phyloP scores from a whole-genome alignment of 371 early-diverging fungal genomes.

The Rhizomucor pusillus region DNA sequence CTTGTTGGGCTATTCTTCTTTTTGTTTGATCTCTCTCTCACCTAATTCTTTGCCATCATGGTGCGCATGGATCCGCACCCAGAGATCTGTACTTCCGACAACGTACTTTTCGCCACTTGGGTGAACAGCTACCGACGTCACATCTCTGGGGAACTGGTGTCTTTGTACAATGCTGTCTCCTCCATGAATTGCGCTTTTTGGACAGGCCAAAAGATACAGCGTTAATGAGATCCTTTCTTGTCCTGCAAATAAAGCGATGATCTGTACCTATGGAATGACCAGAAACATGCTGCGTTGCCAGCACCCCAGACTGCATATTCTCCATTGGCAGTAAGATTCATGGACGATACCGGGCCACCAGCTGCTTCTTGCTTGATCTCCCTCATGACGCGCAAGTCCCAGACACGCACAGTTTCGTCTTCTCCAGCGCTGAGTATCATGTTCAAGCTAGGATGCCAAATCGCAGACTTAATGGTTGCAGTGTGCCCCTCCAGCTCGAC shows the following conservation, averaged over 20 bases:
- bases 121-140: constrained; percentile 77
- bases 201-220: neutral
- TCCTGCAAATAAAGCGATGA: neutral
- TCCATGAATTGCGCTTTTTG: neutral
- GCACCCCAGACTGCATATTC: constrained; percentile 69
- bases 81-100: constrained; percentile 77
- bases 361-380: constrained; percentile 60
- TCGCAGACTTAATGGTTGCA: constrained; percentile 66
- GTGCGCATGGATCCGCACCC: constrained; percentile 80
- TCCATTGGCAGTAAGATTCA: constrained; percentile 71
- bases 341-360: constrained; percentile 61
- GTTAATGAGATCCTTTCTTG: too few relatives aligned
- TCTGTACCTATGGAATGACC: constrained; percentile 66
- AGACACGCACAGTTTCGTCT: constrained; percentile 59
- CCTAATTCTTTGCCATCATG: constrained; percentile 64
- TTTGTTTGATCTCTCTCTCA: constrained; percentile 5
- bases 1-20: neutral
- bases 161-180: neutral
- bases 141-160: constrained; percentile 59
- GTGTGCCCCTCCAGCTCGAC: constrained; percentile 54
- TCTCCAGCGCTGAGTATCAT: constrained; percentile 64
- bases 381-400: constrained; percentile 71
- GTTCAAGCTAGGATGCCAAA: constrained; percentile 66
- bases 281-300: constrained; percentile 71
- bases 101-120: constrained; percentile 75